Percentiles rank a stretch among this genome's conserved stretches.
These are phyloP conservation scores for Pyricularia pennisetigena DNA, from an alignment of 2,329 filamentous ascomycete genomes.

Conservation along the genomic window DNA sequence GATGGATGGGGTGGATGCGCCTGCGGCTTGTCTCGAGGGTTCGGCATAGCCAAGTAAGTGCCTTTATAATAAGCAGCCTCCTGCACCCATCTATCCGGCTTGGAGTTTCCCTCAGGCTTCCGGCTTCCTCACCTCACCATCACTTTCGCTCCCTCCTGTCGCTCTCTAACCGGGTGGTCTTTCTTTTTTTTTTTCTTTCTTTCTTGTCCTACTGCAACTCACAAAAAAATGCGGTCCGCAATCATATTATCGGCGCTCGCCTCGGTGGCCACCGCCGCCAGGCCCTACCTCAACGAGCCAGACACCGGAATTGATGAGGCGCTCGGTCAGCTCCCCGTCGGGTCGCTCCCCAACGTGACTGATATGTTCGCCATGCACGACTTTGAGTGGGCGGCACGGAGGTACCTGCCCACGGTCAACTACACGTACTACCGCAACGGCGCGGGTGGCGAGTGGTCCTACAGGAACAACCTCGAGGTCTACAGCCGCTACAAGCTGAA, in stretches of 20 bases:
- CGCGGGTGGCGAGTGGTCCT: slow-evolving; percentile 44
- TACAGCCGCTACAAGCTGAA: slow-evolving; percentile 37
- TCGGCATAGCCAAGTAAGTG: neutral
- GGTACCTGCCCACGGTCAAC: slow-evolving; percentile 32
- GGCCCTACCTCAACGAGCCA: slow-evolving; percentile 33
- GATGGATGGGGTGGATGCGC: neutral
- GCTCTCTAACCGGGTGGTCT: neutral
- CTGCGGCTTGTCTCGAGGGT: neutral
- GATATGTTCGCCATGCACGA: slow-evolving; percentile 39
- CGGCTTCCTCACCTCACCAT: neutral
- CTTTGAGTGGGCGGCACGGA: slow-evolving; percentile 42
- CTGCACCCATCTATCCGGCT: neutral
- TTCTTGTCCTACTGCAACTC: too few species aligned
- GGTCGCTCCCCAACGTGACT: slow-evolving; percentile 29
- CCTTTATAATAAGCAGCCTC: neutral
- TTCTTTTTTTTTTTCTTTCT: too few species aligned
- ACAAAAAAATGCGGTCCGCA: slow-evolving; percentile 21
- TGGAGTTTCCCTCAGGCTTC: neutral
- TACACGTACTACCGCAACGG: slow-evolving; percentile 50
- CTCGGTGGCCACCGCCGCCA: slow-evolving; percentile 28
- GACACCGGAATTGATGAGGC: slow-evolving; percentile 33
- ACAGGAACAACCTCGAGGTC: slow-evolving; percentile 46
- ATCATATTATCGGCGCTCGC: slow-evolving; percentile 30
- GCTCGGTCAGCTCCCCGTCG: slow-evolving; percentile 22
- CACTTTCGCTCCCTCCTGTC: neutral